These are phyloP conservation scores for Lyophyllum shimeji DNA, from an alignment of 768 basidiomycete genomes.

Conservation along the genomic window DNA sequence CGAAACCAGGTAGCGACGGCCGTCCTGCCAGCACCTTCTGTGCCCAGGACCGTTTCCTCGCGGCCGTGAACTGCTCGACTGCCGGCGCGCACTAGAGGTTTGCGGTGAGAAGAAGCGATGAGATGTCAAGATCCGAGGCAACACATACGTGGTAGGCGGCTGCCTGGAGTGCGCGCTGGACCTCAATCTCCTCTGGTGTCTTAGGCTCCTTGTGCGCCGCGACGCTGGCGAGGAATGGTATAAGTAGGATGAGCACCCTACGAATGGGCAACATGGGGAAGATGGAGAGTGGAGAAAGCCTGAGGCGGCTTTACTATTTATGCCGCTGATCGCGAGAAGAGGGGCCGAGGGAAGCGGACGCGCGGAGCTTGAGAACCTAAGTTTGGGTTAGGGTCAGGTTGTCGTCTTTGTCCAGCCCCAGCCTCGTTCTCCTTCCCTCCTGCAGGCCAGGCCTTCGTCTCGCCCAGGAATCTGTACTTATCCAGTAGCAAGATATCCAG, in stretches of 20 bases:
- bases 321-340: background rate
- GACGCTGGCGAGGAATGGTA: conserved; percentile 21
- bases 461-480: background rate
- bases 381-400: conserved; percentile 17
- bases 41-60: conserved; percentile 46
- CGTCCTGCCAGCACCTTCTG: conserved; percentile 42
- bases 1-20: conserved; percentile 36
- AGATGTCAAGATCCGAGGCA: background rate
- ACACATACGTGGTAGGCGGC: conserved; percentile 50
- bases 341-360: conserved; percentile 17
- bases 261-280: background rate
- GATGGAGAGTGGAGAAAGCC: background rate
- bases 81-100: conserved; percentile 48
- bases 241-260: conserved; percentile 16
- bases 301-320: background rate
- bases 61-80: conserved; percentile 49
- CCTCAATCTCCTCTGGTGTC: conserved; percentile 44
- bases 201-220: conserved; percentile 44
- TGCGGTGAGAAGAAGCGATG: background rate
- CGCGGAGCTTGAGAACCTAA: conserved; percentile 11
- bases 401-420: background rate
- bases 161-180: conserved; percentile 47
- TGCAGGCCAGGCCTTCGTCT: background rate
- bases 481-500: background rate
- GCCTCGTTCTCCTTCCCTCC: background rate